Evolutionary conservation across 1,139 yeast genomes (phyloP), one percentile per base, ranked within the genome.

Genomic region (Yamadazyma aaseri): DNA sequence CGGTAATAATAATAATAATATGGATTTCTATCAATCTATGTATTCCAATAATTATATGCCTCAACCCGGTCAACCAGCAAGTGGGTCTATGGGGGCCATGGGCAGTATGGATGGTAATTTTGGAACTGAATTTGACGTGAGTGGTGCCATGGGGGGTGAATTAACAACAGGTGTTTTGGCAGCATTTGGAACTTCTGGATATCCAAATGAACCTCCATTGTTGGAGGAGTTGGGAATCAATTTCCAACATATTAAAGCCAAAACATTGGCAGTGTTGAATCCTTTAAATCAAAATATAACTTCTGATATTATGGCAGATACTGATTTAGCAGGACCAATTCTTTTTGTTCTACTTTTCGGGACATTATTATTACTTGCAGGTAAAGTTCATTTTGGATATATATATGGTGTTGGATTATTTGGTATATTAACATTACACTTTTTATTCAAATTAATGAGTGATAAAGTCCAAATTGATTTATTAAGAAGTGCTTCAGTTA

Each of bases 311-410:
- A 79, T 89, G 81, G 81, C 82, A 34, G 97, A 92, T 57, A 76
- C 95, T 14, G 98, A 92, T 56, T 71, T 92, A 49, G 97, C 97
- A 0, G 99, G 99, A 0, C 98, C 99, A 1, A 73, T 92, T 28
- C 65, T 94, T 33, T 94, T 92, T 60, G 94, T 94, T 46, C 68
- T 92, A 37, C 60, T 89, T 38, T 90, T 90, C 56, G 98, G 97
- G n/a, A 75, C 89, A 1, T 78, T 85, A 42, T 64, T 94, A 34
- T 65, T 90, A 36, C 67, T 89, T 30, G 76, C 95, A 1, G 98
- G 99, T 10, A 92, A 90, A 55, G 87, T 90, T 13, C 97, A 92
- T 57, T 92, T 92, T 57, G 97, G 98, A 3, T 94, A 94, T 59
- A 86, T 92, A 35, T 92, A 92, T 53, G 98, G 98, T 17, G 95